A percentile compares a stretch with the other conserved stretches of the same genome.
Conservation (phyloP, 495 filamentous ascomycete genomes). For the Jackrogersella minutella region DNA sequence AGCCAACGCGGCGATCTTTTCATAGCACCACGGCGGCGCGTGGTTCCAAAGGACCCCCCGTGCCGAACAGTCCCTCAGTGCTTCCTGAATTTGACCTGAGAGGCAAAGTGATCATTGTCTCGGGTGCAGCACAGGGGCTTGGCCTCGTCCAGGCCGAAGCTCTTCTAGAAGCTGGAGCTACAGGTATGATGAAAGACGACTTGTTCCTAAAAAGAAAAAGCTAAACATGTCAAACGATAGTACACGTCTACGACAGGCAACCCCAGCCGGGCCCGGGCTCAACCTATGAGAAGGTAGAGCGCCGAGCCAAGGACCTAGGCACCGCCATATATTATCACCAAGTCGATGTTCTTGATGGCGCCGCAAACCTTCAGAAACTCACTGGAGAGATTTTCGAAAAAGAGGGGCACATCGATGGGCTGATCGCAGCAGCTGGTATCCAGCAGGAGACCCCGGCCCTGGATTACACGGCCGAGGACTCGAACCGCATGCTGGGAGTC, state of each 20-base stretch:
- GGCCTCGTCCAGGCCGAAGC: slow-evolving; percentile 82
- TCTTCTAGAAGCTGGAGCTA: slow-evolving; percentile 81
- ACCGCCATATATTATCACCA: slow-evolving; percentile 79
- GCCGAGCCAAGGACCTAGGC: slow-evolving; percentile 71
- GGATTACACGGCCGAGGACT: slow-evolving; percentile 70
- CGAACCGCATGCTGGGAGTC: slow-evolving; percentile 72
- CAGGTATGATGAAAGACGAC: slow-evolving; percentile 43
- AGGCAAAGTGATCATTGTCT: slow-evolving; percentile 79
- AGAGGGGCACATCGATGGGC: slow-evolving; percentile 78
- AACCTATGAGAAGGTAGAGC: slow-evolving; percentile 67
- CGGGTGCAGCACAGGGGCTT: slow-evolving; percentile 80
- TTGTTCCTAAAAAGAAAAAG: background rate
- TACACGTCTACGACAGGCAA: slow-evolving; percentile 66
- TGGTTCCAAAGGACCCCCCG: background rate
- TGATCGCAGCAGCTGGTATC: slow-evolving; percentile 83
- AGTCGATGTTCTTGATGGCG: slow-evolving; percentile 81
- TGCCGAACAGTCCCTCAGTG: slow-evolving; percentile 22
- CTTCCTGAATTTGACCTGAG: slow-evolving; percentile 83
- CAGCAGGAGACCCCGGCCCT: slow-evolving; percentile 76
- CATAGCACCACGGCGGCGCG: slow-evolving; percentile 17
- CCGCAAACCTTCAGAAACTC: slow-evolving; percentile 69
- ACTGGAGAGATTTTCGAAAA: slow-evolving; percentile 72
- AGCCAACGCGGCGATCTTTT: slow-evolving; percentile 20
- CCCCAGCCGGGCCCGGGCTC: slow-evolving; percentile 50
- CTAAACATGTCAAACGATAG: slow-evolving; percentile 42